Evolutionary conservation across 768 basidiomycete species (phyloP), one percentile per base, ranked within the genome.

Genomic region (Rhodocollybia butyracea): DNA sequence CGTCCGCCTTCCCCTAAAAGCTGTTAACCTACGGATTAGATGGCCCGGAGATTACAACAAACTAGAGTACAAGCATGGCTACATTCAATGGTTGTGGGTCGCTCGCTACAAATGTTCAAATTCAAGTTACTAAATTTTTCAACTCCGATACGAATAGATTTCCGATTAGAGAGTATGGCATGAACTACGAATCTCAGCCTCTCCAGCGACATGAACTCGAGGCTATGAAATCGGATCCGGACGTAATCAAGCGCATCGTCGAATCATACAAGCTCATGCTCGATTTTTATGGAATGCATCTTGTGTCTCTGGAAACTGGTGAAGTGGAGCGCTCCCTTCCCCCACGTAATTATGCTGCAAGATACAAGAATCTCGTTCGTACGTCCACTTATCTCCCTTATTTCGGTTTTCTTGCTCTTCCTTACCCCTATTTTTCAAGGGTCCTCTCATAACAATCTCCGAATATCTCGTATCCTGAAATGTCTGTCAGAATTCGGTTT

Each of bases 11-110:
- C 12, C 6, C 36, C 46, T 26, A 19, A 45, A 36, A 52, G 43
- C 51, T 32, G 30, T 51, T n/a, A 57, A 47, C 56, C 56, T 30
- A 56, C 22, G 43, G 31, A 3, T 8, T 51, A 89, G 88, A 61
- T 91, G 87, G 86, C 61, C 75, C 53, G 82, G 81, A 5, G 76
- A 89, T 62, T 86, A 85, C 60, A 63, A 68, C 29, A 79, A 73
- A 57, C 73, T 91, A 29, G 89, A 91, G 66, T 66, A 72, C 59
- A 83, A 83, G 55, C 89, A 91, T 62, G 84, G 82, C 1, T 90
- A 80, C 65, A 86, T 91, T 41, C 89, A 91, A 63, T 91, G 89
- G 88, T 66, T 91, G 84, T 89, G 70, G 63, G 88, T 72, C 40
- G 31, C 17, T 31, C 29, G 21, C n/a, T 29, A 2, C 3, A 21